Conservation (phyloP, 2,329 filamentous ascomycete species). For the Fusarium palustre region DNA sequence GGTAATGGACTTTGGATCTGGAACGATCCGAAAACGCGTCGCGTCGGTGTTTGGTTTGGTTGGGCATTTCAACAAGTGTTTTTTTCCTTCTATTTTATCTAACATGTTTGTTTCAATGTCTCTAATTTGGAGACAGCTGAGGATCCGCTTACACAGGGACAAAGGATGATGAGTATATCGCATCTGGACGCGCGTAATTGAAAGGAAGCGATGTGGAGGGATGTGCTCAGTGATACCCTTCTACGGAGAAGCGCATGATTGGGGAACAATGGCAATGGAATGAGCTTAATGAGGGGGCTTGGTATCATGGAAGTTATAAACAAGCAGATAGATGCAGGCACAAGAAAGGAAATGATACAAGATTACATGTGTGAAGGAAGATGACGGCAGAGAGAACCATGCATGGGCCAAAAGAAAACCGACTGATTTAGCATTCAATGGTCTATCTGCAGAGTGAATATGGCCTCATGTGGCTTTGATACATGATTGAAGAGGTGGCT, state of each 20-base stretch:
- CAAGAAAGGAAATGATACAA: neutral
- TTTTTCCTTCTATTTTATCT: slow-evolving; percentile 13
- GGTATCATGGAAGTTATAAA: neutral
- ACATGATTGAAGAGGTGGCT: neutral
- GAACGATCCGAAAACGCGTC: slow-evolving; percentile 35
- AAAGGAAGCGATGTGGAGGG: neutral
- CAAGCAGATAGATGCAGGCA: neutral
- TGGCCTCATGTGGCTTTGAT: slow-evolving; percentile 15
- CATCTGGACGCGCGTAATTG: neutral
- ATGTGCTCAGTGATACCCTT: slow-evolving; percentile 21
- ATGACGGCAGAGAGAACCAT: too few species aligned
- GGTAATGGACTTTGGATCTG: slow-evolving; percentile 34
- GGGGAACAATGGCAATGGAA: neutral
- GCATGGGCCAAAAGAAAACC: neutral
- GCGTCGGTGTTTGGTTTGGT: slow-evolving; percentile 36
- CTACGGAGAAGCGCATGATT: slow-evolving; percentile 13
- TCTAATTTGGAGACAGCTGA: slow-evolving; percentile 29
- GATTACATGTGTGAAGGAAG: neutral
- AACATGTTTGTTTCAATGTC: slow-evolving; percentile 34
- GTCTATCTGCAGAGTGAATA: neutral
- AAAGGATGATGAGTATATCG: neutral
- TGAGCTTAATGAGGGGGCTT: slow-evolving; percentile 11
- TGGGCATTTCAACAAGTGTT: slow-evolving; percentile 35
- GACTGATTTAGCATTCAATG: slow-evolving; percentile 11
- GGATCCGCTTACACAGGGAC: neutral